Conservation (phyloP, 495 filamentous ascomycete species). For the Echria macrotheca region DNA sequence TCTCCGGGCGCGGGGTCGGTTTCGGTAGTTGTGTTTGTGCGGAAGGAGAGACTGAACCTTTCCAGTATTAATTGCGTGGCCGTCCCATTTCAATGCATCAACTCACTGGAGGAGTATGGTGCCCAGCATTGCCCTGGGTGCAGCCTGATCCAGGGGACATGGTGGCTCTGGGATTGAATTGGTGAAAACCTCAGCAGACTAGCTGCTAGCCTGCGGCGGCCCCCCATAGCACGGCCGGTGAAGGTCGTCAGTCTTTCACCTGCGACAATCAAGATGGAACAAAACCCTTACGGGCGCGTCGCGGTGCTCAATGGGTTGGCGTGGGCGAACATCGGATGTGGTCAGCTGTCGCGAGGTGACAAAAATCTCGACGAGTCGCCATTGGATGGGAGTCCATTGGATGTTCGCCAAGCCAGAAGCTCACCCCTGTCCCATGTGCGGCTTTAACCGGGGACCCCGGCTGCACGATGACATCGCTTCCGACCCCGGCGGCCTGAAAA, state of each 20-base stretch:
- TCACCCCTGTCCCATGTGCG: neutral
- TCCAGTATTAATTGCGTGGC: too few relatives aligned
- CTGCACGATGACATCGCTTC: constrained; percentile 25
- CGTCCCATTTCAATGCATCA: neutral
- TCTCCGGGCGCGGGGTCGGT: too few relatives aligned
- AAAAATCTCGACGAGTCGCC: constrained; percentile 4
- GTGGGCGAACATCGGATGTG: too few relatives aligned
- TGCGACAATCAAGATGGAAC: too few relatives aligned
- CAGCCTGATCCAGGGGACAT: neutral
- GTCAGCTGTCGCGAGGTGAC: neutral
- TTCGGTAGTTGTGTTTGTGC: neutral
- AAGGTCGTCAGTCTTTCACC: too few relatives aligned
- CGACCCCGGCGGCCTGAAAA: neutral
- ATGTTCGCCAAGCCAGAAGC: neutral
- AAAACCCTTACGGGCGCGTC: too few relatives aligned
- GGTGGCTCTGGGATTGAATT: neutral
- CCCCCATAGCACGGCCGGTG: too few relatives aligned
- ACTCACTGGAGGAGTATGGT: neutral
- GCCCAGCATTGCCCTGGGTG: neutral
- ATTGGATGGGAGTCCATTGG: neutral
- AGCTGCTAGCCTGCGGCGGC: neutral
- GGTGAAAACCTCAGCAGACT: neutral
- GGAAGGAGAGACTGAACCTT: neutral
- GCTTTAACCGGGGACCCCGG: constrained; percentile 3
- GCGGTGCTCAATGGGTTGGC: too few relatives aligned